A percentile compares a stretch with the other conserved stretches of the same genome.
phyloP scores from a whole-genome alignment of 345 rosid genomes.

The Eucalyptus marginata region DNA sequence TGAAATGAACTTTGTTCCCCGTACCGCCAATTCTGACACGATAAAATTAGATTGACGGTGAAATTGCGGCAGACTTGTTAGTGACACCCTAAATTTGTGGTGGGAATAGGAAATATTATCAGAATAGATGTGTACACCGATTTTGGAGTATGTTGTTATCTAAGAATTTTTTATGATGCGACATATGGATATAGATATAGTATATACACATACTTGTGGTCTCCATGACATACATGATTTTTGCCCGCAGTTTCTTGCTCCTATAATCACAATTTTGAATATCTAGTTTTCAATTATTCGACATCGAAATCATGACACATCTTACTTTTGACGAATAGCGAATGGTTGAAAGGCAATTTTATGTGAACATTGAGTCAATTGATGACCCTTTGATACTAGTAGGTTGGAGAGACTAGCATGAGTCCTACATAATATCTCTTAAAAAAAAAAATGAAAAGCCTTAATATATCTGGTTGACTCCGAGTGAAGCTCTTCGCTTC shows the following conservation, averaged over 20 bases:
- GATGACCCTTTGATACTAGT: neutral
- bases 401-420: neutral
- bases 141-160: neutral
- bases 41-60: neutral
- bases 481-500: too few relatives aligned
- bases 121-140: neutral
- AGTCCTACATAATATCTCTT: neutral
- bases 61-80: neutral
- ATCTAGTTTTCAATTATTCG: neutral
- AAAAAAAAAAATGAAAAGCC: neutral
- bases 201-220: neutral
- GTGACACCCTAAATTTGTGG: neutral
- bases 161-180: neutral
- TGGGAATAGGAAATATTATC: neutral
- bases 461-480: too few relatives aligned
- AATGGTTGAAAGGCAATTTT: neutral
- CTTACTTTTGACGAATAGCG: neutral
- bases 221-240: neutral
- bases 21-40: neutral
- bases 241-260: neutral
- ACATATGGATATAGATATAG: neutral
- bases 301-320: neutral
- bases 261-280: neutral
- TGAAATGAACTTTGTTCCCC: neutral
- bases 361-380: neutral